A percentile compares a stretch with the other conserved stretches of the same genome.
Conservation (phyloP, 2,329 filamentous ascomycete genomes). For the Aspergillus candidus region DNA sequence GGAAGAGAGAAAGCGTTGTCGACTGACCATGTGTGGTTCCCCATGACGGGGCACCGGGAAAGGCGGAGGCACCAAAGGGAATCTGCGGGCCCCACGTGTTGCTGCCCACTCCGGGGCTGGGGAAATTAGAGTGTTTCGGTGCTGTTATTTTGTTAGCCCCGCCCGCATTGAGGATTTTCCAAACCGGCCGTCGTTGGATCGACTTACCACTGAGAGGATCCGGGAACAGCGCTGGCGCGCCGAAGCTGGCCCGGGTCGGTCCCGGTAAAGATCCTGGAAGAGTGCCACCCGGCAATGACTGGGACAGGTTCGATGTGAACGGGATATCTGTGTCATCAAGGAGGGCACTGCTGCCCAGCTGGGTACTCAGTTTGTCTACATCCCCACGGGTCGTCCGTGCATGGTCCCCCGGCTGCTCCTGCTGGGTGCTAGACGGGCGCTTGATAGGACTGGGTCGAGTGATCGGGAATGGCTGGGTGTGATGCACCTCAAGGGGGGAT, state of each 20-base stretch:
- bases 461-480: constrained; percentile 62
- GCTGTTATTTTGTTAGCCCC: constrained; percentile 21
- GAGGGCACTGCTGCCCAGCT: constrained; percentile 84
- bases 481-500: constrained; percentile 52
- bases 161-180: constrained; percentile 2
- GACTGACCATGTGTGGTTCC: constrained; percentile 32
- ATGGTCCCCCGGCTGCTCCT: constrained; percentile 39
- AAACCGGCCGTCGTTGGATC: constrained; percentile 1
- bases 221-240: constrained; percentile 37
- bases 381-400: constrained; percentile 46
- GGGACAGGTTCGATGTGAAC: constrained; percentile 45
- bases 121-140: constrained; percentile 29
- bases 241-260: constrained; percentile 38
- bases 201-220: constrained; percentile 39
- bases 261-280: constrained; percentile 46
- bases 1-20: background rate
- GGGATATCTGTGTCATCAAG: constrained; percentile 68
- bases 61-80: constrained; percentile 34
- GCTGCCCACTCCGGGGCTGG: constrained; percentile 25
- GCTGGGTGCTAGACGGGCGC: constrained; percentile 67
- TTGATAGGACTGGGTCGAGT: constrained; percentile 81
- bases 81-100: constrained; percentile 32
- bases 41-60: constrained; percentile 35
- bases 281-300: constrained; percentile 46
- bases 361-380: constrained; percentile 66